Percentiles rank a stretch among this genome's conserved stretches.
Evolutionary conservation across 2,329 filamentous ascomycete species (phyloP).

Genomic region (Grosmannia serpens): DNA sequence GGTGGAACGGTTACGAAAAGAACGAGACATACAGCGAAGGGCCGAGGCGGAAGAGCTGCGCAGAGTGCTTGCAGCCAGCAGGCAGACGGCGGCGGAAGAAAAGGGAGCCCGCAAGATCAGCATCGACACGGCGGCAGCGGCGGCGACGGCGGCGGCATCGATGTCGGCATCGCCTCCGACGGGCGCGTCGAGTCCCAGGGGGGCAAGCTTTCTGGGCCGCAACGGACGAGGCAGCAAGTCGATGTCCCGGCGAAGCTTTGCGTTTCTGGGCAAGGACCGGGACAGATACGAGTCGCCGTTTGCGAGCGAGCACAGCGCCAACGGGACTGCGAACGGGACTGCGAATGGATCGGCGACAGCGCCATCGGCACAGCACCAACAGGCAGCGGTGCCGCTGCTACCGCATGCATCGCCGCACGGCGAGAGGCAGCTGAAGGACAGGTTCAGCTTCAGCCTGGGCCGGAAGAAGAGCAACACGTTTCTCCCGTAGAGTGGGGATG

Average conservation of each 20-base stretch:
- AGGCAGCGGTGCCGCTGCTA: neutral
- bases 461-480: conserved; percentile 57
- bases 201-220: conserved; percentile 44
- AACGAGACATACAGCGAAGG: conserved; percentile 31
- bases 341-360: conserved; percentile 9
- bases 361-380: neutral
- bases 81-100: conserved; percentile 45
- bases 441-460: conserved; percentile 56
- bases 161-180: neutral
- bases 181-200: conserved; percentile 5
- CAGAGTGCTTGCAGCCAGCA: conserved; percentile 55
- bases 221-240: conserved; percentile 66
- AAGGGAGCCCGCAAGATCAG: conserved; percentile 33
- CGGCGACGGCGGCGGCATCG: neutral
- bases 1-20: conserved; percentile 31
- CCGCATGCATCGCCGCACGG: neutral
- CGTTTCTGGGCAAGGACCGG: conserved; percentile 43
- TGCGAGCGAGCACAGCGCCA: conserved; percentile 7
- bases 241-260: conserved; percentile 64
- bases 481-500: conserved; percentile 15
- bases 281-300: conserved; percentile 1
- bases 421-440: conserved; percentile 25
- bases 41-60: conserved; percentile 52
- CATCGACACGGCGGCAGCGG: conserved; percentile 21
- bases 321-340: conserved; percentile 16